Base-by-base conservation (phyloP, 2,329 filamentous ascomycete species). In the Claviceps sp. region DNA sequence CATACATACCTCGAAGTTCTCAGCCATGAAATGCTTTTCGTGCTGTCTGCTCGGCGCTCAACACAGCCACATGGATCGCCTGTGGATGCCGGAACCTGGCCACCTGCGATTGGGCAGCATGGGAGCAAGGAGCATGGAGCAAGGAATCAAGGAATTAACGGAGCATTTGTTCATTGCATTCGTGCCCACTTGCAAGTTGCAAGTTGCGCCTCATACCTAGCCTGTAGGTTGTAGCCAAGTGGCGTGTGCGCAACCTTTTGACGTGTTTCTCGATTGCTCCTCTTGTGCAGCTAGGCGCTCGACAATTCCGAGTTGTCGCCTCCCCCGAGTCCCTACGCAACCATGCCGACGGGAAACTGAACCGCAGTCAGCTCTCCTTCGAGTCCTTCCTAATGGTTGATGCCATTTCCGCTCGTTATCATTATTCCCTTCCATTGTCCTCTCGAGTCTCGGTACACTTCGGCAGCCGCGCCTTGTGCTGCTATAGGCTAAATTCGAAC, bases 301-400 rank as follows among this genome's bases (percentile, higher is more conserved):
- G 11, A 19, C 44, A 11, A 26, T 6, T 5, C 17, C 34, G 19
- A 2, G 3, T 39, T 38, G 30, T 17, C 26, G 26, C 26, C 26
- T 30, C 30, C 30, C 10, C 24, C 43, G 43, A 30, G 5, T 26
- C 19, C 22, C 47, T 41, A 19, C 17, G 44, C 13, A 26, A 45
- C 16, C 38, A 44, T 44, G 41, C 34, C 49, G 49, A 41, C 22
- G 37, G 30, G n/a, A 30, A 39, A 19, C 17, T 51, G 50, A 34
- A 40, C 24, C 38, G 16, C 17, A 7, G 17, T 10, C 1, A 41
- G 17, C 22, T 47, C 40, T 17, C 22, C n/a, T n/a, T n/a, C n/a
- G n/a, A n/a, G n/a, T n/a, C n/a, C n/a, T n/a, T n/a, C n/a, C 47
- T 37, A 46, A 46, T 50, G 41, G 30, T 52, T 44, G 19, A 22